Evolutionary conservation across 2,329 filamentous ascomycete genomes (phyloP).

Genomic region (Stemphylium vesicarium): DNA sequence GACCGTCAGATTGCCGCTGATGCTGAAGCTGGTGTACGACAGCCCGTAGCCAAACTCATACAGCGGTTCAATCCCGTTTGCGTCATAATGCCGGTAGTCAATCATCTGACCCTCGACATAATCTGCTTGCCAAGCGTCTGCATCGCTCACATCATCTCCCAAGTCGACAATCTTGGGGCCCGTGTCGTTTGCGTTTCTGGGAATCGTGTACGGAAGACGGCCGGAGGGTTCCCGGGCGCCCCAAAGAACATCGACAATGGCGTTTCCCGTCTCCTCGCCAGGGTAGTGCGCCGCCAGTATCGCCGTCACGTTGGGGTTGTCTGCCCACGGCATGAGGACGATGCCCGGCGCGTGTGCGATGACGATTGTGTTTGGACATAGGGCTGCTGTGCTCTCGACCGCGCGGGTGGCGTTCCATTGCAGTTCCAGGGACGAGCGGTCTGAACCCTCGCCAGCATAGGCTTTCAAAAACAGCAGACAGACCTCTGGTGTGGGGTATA

Average conservation of each 20-base stretch:
- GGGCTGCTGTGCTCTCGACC: constrained; percentile 51
- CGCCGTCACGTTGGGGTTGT: constrained; percentile 50
- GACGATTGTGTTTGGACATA: constrained; percentile 59
- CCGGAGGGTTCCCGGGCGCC: constrained; percentile 79
- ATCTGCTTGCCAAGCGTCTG: constrained; percentile 54
- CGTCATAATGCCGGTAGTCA: constrained; percentile 62
- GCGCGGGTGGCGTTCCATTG: constrained; percentile 52
- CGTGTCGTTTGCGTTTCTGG: constrained; percentile 73
- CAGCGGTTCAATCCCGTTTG: constrained; percentile 30
- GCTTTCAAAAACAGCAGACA: constrained; percentile 65
- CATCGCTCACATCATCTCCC: constrained; percentile 40
- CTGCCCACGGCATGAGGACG: constrained; percentile 49
- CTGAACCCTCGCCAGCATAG: constrained; percentile 54
- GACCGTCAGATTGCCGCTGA: background rate
- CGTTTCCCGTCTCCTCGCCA: constrained; percentile 50
- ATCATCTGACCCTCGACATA: constrained; percentile 61
- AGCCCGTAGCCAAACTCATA: constrained; percentile 50
- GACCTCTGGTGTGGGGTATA: constrained; percentile 52
- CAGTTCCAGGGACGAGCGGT: constrained; percentile 47
- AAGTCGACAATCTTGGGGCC: constrained; percentile 46
- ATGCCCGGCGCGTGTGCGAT: constrained; percentile 51
- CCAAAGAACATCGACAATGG: constrained; percentile 62
- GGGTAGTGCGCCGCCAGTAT: constrained; percentile 51
- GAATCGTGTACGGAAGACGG: constrained; percentile 84
- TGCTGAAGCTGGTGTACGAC: constrained; percentile 47